A percentile compares a stretch with the other conserved stretches of the same genome.
phyloP scores from a whole-genome alignment of 1,284 basidiomycete genomes.

The Ganoderma meredithae region DNA sequence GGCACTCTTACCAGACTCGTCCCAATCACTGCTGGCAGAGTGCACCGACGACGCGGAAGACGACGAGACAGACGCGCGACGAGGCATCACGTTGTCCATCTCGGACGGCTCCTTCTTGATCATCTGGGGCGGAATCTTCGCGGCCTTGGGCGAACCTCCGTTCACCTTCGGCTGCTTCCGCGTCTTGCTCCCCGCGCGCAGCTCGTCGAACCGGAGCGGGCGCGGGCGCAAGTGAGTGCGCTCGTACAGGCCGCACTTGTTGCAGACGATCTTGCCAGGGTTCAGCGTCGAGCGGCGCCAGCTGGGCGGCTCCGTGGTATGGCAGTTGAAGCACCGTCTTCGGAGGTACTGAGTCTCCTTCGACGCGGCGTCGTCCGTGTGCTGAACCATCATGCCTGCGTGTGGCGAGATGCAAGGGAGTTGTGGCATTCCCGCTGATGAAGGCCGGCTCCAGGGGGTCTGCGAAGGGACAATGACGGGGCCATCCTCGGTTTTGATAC shows the following conservation, averaged over 20 bases:
- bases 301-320: slow-evolving; percentile 85
- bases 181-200: slow-evolving; percentile 82
- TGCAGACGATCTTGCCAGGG: slow-evolving; percentile 89
- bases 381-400: slow-evolving; percentile 73
- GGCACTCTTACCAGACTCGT: slow-evolving; percentile 66
- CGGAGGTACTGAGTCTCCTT: slow-evolving; percentile 89
- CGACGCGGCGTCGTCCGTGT: slow-evolving; percentile 85
- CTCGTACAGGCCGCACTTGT: slow-evolving; percentile 88
- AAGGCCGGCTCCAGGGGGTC: slow-evolving; percentile 49
- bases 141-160: slow-evolving; percentile 46
- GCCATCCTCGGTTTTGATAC: slow-evolving; percentile 70
- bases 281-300: slow-evolving; percentile 87
- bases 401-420: slow-evolving; percentile 60
- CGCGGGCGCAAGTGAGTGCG: slow-evolving; percentile 82
- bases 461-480: slow-evolving; percentile 70
- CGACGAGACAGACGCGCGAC: slow-evolving; percentile 67
- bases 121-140: slow-evolving; percentile 45
- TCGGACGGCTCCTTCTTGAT: slow-evolving; percentile 71
- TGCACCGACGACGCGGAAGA: slow-evolving; percentile 62
- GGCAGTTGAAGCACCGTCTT: slow-evolving; percentile 86
- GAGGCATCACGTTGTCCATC: slow-evolving; percentile 46
- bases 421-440: slow-evolving; percentile 45
- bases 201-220: slow-evolving; percentile 83
- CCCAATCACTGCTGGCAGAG: slow-evolving; percentile 71
- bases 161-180: slow-evolving; percentile 61